Percentiles rank a stretch among this genome's conserved stretches.
phyloP scores from a whole-genome alignment of 2,329 filamentous ascomycete genomes.

The Aspergillus pseudotamarii region DNA sequence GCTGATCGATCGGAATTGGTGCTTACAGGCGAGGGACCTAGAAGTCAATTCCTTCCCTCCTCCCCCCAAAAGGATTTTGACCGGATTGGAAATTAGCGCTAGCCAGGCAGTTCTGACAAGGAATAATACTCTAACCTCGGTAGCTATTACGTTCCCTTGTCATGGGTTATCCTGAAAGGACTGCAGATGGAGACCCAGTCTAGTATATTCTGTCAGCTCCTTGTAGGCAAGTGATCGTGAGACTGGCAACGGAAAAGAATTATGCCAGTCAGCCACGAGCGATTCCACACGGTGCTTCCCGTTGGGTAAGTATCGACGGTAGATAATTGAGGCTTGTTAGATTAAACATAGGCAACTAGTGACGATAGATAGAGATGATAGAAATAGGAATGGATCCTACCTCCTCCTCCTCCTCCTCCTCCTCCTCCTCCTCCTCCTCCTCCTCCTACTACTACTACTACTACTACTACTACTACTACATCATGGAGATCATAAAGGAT shows the following conservation, averaged over 20 bases:
- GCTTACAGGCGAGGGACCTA: background rate
- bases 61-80: background rate
- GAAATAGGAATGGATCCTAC: slow-evolving; percentile 5
- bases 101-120: background rate
- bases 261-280: slow-evolving; percentile 1
- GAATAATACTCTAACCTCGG: background rate
- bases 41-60: background rate
- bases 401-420: too few relatives aligned
- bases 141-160: slow-evolving; percentile 2
- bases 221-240: background rate
- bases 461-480: too few relatives aligned
- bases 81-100: background rate
- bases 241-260: background rate
- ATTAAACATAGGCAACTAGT: slow-evolving; percentile 11
- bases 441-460: too few relatives aligned
- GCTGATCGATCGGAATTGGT: slow-evolving; percentile 5
- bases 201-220: slow-evolving; percentile 5
- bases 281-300: slow-evolving; percentile 17
- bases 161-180: background rate
- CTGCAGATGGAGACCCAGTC: slow-evolving; percentile 2
- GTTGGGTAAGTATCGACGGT: slow-evolving; percentile 19
- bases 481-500: background rate
- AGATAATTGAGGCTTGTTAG: slow-evolving; percentile 9
- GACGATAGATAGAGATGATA: background rate
- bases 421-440: too few relatives aligned